A percentile compares a stretch with the other conserved stretches of the same genome.
Conservation (phyloP, 768 basidiomycete genomes). For the Sarcomyxa edulis region DNA sequence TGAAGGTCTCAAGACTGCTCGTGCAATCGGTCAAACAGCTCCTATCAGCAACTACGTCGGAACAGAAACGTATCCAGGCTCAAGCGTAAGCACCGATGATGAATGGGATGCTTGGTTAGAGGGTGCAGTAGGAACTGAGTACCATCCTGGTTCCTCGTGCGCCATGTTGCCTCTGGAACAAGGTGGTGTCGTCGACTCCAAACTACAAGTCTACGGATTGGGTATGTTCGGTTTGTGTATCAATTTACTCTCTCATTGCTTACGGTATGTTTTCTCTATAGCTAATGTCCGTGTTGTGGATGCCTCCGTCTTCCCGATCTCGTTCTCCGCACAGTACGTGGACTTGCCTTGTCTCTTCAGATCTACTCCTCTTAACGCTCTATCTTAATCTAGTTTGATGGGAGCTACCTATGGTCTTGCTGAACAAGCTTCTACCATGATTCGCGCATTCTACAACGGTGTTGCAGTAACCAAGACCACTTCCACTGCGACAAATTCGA, state of each 20-base stretch:
- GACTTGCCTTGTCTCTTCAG: background rate
- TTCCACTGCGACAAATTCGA: too few relatives aligned
- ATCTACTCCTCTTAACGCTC: background rate
- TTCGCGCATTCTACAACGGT: conserved; percentile 13
- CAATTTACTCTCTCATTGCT: too few relatives aligned
- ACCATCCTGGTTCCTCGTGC: conserved; percentile 54
- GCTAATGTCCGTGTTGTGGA: conserved; percentile 47
- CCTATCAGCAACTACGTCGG: conserved; percentile 43
- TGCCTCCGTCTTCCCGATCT: conserved; percentile 23
- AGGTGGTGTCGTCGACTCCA: conserved; percentile 45
- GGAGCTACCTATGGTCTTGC: conserved; percentile 47
- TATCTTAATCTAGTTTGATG: conserved; percentile 6
- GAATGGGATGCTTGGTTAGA: conserved; percentile 51
- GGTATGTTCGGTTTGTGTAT: too few relatives aligned
- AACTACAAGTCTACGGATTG: conserved; percentile 40
- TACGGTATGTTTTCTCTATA: too few relatives aligned
- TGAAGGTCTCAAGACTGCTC: conserved; percentile 57
- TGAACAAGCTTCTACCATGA: conserved; percentile 48
- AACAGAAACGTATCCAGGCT: conserved; percentile 45
- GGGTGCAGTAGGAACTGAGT: conserved; percentile 42
- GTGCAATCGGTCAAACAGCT: conserved; percentile 43
- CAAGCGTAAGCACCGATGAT: conserved; percentile 44
- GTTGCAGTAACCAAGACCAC: too few relatives aligned
- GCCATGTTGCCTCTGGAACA: conserved; percentile 49
- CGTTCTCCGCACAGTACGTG: conserved; percentile 5